A percentile compares a stretch with the other conserved stretches of the same genome.
These are phyloP conservation scores for Pelargonium myrrhifolium DNA, from an alignment of 441 rosid species.

Conservation along the genomic window DNA sequence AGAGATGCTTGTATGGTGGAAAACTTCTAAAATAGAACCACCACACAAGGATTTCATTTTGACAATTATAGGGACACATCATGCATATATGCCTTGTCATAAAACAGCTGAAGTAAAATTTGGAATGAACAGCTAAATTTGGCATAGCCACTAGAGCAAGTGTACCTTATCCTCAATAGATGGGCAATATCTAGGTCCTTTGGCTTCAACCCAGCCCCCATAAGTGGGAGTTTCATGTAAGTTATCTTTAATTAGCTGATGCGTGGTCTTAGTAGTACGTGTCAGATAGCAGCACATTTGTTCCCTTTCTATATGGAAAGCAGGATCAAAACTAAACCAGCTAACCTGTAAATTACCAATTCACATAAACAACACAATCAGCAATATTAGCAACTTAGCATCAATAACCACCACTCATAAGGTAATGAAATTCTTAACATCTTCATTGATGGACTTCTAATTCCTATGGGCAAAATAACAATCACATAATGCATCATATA, in stretches of 20 bases:
- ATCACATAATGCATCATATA: background rate
- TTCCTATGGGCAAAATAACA: background rate
- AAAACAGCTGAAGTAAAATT: background rate
- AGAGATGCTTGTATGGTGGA: background rate
- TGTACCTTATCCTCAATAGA: conserved; percentile 94
- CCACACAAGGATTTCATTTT: background rate
- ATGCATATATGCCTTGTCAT: background rate
- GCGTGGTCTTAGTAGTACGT: conserved; percentile 76
- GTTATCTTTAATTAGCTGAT: conserved; percentile 81
- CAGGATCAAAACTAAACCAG: conserved; percentile 98
- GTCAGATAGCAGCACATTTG: conserved; percentile 96
- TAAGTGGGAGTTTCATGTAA: conserved; percentile 98
- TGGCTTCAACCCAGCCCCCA: conserved; percentile 99
- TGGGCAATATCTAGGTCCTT: conserved; percentile 99
- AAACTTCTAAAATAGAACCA: background rate
- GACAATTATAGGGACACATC: background rate
- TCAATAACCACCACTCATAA: conserved; percentile 11
- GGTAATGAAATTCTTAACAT: background rate
- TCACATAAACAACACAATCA: conserved; percentile 23
- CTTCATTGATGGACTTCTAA: conserved; percentile 1
- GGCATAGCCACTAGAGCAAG: background rate
- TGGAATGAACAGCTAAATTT: background rate
- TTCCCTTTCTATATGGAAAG: conserved; percentile 75
- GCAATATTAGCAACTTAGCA: conserved; percentile 5
- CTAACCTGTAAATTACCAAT: conserved; percentile 47